phyloP scores from a whole-genome alignment of 2,329 filamentous ascomycete genomes.

The Aspergillus calidoustus region DNA sequence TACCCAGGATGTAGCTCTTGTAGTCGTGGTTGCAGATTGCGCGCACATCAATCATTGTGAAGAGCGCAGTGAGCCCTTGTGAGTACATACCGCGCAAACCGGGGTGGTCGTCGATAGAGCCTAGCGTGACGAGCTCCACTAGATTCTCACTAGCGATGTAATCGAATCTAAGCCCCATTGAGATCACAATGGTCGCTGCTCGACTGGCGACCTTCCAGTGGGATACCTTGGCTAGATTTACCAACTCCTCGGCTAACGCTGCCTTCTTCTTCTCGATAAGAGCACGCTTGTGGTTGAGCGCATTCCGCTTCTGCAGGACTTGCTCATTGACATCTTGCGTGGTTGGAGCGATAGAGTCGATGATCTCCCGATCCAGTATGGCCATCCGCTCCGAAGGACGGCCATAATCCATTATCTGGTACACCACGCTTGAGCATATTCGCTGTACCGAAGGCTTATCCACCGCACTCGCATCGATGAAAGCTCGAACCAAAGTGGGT shows the following conservation, averaged over 20 bases:
- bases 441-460: constrained; percentile 96
- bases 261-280: constrained; percentile 85
- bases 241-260: constrained; percentile 78
- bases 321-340: constrained; percentile 63
- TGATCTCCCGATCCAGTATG: constrained; percentile 71
- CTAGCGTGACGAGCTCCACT: constrained; percentile 78
- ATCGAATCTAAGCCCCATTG: constrained; percentile 89
- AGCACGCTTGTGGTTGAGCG: constrained; percentile 72
- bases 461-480: constrained; percentile 85
- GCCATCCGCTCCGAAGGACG: constrained; percentile 86
- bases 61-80: constrained; percentile 76
- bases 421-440: constrained; percentile 78
- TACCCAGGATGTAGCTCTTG: constrained; percentile 80
- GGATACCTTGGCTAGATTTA: constrained; percentile 73
- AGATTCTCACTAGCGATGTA: constrained; percentile 80
- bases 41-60: constrained; percentile 85
- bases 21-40: constrained; percentile 86
- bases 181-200: constrained; percentile 87
- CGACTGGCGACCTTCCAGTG: constrained; percentile 97
- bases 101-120: constrained; percentile 89
- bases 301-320: constrained; percentile 65
- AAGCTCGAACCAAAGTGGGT: constrained; percentile 84
- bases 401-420: constrained; percentile 88
- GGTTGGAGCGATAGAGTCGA: constrained; percentile 72
- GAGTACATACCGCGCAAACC: constrained; percentile 80